Conservation (phyloP, 2,329 filamentous ascomycete species). For the Penicillium fuscoglaucum region DNA sequence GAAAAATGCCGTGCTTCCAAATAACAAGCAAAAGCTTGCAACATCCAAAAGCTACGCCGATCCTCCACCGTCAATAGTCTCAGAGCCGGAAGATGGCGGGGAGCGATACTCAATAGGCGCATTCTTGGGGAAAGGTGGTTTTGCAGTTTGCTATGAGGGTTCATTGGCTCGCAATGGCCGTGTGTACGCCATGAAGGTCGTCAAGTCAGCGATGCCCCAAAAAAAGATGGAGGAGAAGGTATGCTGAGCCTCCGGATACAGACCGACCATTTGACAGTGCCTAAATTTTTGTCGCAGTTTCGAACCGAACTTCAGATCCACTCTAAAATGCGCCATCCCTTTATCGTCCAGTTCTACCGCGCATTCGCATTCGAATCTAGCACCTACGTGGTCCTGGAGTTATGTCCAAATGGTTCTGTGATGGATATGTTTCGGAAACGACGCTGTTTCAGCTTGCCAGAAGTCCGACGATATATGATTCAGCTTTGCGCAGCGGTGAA, state of each 20-base stretch:
- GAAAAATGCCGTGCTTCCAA: conserved; percentile 35
- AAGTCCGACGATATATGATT: conserved; percentile 89
- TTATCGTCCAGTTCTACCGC: conserved; percentile 92
- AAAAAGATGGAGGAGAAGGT: conserved; percentile 56
- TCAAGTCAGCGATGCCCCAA: conserved; percentile 51
- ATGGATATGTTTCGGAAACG: conserved; percentile 97
- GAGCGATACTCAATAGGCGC: conserved; percentile 49
- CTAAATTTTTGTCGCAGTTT: conserved; percentile 51
- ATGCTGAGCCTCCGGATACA: neutral
- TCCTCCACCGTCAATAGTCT: conserved; percentile 46
- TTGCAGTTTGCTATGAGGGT: conserved; percentile 54
- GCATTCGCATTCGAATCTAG: conserved; percentile 87
- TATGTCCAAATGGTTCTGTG: conserved; percentile 92
- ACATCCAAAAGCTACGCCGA: conserved; percentile 47
- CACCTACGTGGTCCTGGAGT: conserved; percentile 90
- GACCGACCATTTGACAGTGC: neutral
- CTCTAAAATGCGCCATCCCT: conserved; percentile 93
- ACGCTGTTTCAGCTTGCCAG: conserved; percentile 86
- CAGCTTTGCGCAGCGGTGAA: conserved; percentile 97
- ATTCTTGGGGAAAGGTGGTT: conserved; percentile 53
- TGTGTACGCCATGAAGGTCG: conserved; percentile 53
- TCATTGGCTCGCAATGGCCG: conserved; percentile 45
- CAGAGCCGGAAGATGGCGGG: conserved; percentile 46
- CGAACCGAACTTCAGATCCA: conserved; percentile 91
- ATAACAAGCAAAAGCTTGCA: conserved; percentile 31